A percentile compares a stretch with the other conserved stretches of the same genome.
Conservation (phyloP, 2,329 filamentous ascomycete genomes). For the Xylaria sp. region DNA sequence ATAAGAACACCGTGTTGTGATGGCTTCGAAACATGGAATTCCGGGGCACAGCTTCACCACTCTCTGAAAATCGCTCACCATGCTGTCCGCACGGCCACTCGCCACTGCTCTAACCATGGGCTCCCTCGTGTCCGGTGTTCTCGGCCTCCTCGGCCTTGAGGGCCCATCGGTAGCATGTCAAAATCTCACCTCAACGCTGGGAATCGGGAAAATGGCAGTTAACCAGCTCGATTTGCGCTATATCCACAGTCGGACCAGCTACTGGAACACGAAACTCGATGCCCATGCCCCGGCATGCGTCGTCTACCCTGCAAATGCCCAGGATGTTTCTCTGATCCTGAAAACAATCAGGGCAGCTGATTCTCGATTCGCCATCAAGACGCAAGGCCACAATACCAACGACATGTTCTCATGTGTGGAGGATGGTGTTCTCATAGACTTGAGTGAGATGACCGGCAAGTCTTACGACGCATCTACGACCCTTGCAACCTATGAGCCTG, state of each 20-base stretch:
- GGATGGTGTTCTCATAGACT: constrained; percentile 30
- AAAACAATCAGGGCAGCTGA: constrained; percentile 18
- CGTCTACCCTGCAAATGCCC: constrained; percentile 27
- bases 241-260: constrained; percentile 28
- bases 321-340: constrained; percentile 25
- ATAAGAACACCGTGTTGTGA: constrained; percentile 1
- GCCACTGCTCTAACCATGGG: constrained; percentile 2
- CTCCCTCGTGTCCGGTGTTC: neutral
- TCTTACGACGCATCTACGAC: constrained; percentile 28
- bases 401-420: constrained; percentile 29
- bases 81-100: constrained; percentile 16
- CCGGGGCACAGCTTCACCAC: neutral
- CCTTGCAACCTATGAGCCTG: constrained; percentile 34
- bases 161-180: constrained; percentile 16
- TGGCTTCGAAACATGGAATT: constrained; percentile 10
- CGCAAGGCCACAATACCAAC: constrained; percentile 31
- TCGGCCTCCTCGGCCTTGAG: constrained; percentile 13
- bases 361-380: constrained; percentile 30
- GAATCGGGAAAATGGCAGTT: constrained; percentile 1
- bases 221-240: constrained; percentile 18
- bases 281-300: constrained; percentile 27
- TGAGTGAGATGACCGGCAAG: constrained; percentile 29
- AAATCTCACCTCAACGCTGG: constrained; percentile 10
- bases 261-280: constrained; percentile 28
- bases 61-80: neutral